Conservation (phyloP, 257 asterid species). For the Nicotiana otophora region DNA sequence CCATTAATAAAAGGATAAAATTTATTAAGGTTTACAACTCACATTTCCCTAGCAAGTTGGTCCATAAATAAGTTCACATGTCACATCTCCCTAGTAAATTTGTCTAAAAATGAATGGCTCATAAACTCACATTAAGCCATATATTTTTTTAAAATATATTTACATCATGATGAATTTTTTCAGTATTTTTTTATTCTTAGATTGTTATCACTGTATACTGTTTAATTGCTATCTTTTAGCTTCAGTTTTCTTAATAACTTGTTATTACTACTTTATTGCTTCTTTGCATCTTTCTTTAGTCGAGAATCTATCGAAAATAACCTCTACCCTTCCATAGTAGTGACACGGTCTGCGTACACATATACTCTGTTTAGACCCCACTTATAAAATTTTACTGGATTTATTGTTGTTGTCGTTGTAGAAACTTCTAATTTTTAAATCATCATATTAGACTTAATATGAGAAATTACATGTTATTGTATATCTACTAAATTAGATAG, state of each 20-base stretch:
- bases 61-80: not conserved
- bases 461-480: not conserved
- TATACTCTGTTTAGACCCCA: too few species aligned
- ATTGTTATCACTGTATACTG: fast-evolving
- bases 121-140: not conserved
- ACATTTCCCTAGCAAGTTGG: not conserved
- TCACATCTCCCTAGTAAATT: not conserved
- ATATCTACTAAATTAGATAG: too few species aligned
- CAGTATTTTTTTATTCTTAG: too few species aligned
- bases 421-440: too few species aligned
- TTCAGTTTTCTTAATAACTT: too few species aligned
- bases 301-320: too few species aligned
- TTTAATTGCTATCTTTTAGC: too few species aligned
- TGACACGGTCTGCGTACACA: fast-evolving
- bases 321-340: fast-evolving
- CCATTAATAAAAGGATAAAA: not conserved
- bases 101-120: not conserved
- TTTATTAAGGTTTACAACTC: not conserved
- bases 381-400: too few species aligned
- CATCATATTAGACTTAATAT: not conserved
- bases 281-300: too few species aligned
- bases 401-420: too few species aligned
- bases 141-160: not conserved
- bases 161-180: too few species aligned
- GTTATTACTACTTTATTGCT: too few species aligned